Evolutionary conservation across 2,329 filamentous ascomycete species (phyloP).

Genomic region (Fusarium mangiferae): DNA sequence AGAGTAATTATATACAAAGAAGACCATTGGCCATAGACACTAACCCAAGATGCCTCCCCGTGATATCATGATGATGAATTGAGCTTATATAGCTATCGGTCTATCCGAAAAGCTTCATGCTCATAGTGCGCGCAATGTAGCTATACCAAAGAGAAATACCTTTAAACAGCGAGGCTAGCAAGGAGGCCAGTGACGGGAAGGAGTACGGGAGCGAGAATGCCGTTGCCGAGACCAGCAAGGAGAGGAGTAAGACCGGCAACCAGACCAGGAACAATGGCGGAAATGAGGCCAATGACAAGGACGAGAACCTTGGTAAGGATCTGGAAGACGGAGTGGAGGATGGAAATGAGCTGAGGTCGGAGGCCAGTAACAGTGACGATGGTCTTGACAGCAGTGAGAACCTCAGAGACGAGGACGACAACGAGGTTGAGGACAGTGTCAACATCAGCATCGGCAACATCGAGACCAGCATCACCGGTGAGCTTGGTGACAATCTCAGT

Average conservation of each 20-base stretch:
- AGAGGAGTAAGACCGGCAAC: constrained; percentile 42
- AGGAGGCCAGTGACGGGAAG: constrained; percentile 41
- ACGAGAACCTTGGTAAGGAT: constrained; percentile 41
- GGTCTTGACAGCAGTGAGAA: constrained; percentile 40
- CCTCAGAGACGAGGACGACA: constrained; percentile 25
- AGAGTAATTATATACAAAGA: constrained; percentile 8
- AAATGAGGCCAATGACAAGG: constrained; percentile 39
- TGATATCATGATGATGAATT: neutral
- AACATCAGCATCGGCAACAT: constrained; percentile 38
- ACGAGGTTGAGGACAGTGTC: constrained; percentile 39
- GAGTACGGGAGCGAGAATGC: constrained; percentile 42
- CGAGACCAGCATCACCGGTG: constrained; percentile 33
- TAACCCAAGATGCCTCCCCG: neutral
- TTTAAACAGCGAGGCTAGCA: constrained; percentile 27
- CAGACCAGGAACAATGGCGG: constrained; percentile 40
- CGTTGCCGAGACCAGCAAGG: constrained; percentile 40
- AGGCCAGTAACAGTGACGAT: constrained; percentile 41
- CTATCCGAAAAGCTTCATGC: neutral
- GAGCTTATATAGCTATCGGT: neutral
- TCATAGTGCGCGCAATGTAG: neutral
- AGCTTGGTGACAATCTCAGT: constrained; percentile 40
- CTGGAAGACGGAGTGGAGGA: constrained; percentile 44
- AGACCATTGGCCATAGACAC: neutral
- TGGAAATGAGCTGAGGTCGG: constrained; percentile 37
- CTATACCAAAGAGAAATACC: no score